Evolutionary conservation across 108 stramenopile species (phyloP).

Genomic region (Cyclotella sp.): DNA sequence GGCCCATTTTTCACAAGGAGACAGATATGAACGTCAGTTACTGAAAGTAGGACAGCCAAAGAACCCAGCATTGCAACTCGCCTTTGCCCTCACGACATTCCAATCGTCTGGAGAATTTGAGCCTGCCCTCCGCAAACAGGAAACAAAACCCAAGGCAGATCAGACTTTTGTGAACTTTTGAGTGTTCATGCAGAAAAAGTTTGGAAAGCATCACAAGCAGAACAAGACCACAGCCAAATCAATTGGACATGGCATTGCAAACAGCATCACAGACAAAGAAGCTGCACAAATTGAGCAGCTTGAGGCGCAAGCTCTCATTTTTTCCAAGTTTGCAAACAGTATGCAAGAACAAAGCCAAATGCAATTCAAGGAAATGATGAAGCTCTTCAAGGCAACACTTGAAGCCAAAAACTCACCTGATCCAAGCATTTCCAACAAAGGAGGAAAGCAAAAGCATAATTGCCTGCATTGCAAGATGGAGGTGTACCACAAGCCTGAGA

Average conservation of each 20-base stretch:
- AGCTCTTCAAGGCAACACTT: too few relatives aligned
- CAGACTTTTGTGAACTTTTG: constrained; percentile 8
- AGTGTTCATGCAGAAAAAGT: neutral
- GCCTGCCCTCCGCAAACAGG: neutral
- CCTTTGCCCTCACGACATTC: constrained; percentile 6
- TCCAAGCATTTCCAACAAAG: constrained; percentile 19
- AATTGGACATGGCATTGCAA: too few relatives aligned
- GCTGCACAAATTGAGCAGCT: constrained; percentile 10
- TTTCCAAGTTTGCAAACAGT: too few relatives aligned
- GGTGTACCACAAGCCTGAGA: too few relatives aligned
- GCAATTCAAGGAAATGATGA: too few relatives aligned
- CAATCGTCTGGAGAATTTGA: constrained; percentile 9
- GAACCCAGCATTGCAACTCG: constrained; percentile 6
- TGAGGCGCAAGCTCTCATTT: constrained; percentile 10
- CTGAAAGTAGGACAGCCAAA: neutral
- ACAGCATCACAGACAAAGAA: constrained; percentile 18
- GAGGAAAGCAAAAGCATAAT: constrained; percentile 12
- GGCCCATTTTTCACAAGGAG: neutral
- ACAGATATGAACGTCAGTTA: neutral
- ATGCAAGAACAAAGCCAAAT: too few relatives aligned
- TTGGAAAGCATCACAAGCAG: too few relatives aligned
- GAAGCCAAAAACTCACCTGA: neutral
- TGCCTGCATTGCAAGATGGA: constrained; percentile 26
- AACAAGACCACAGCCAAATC: constrained; percentile 1
- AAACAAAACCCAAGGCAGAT: neutral